These are phyloP conservation scores for Dioszegia aurantiaca DNA, from an alignment of 768 basidiomycete genomes.

Conservation along the genomic window DNA sequence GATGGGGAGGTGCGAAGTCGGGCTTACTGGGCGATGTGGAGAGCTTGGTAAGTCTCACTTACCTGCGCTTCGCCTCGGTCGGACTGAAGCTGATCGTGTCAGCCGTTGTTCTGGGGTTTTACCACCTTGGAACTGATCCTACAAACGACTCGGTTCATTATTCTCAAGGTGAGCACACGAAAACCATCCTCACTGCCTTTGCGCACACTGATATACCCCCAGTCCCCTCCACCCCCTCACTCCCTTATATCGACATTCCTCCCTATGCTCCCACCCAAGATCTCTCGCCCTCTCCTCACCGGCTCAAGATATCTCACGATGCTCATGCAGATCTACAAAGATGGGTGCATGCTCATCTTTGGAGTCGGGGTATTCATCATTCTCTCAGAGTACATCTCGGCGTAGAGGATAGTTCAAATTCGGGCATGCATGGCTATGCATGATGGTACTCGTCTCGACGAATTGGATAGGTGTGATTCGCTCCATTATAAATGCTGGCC, in stretches of 20 bases:
- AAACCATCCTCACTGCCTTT: neutral
- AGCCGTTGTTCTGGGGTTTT: constrained; percentile 54
- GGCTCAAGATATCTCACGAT: constrained; percentile 47
- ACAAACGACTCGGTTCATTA: constrained; percentile 49
- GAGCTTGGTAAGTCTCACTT: constrained; percentile 35
- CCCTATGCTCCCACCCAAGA: constrained; percentile 49
- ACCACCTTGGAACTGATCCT: constrained; percentile 50
- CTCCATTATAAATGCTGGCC: too few relatives aligned
- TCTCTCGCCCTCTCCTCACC: constrained; percentile 45
- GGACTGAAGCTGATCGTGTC: too few relatives aligned
- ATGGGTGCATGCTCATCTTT: constrained; percentile 49
- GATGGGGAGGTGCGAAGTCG: constrained; percentile 4
- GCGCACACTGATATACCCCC: constrained; percentile 8
- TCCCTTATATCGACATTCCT: constrained; percentile 48
- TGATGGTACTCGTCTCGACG: too few relatives aligned
- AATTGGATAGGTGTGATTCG: too few relatives aligned
- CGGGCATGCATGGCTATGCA: constrained; percentile 4
- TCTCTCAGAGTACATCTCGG: constrained; percentile 21
- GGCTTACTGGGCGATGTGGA: constrained; percentile 26
- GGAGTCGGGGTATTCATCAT: constrained; percentile 36
- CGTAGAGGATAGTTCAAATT: neutral
- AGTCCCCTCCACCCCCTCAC: constrained; percentile 51
- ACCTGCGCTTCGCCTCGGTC: too few relatives aligned
- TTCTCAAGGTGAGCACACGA: constrained; percentile 43
- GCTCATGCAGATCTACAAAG: constrained; percentile 46